Percentiles rank a stretch among this genome's conserved stretches.
phyloP scores from a whole-genome alignment of 73 alveolate species.

The Paramecium octaurelia region DNA sequence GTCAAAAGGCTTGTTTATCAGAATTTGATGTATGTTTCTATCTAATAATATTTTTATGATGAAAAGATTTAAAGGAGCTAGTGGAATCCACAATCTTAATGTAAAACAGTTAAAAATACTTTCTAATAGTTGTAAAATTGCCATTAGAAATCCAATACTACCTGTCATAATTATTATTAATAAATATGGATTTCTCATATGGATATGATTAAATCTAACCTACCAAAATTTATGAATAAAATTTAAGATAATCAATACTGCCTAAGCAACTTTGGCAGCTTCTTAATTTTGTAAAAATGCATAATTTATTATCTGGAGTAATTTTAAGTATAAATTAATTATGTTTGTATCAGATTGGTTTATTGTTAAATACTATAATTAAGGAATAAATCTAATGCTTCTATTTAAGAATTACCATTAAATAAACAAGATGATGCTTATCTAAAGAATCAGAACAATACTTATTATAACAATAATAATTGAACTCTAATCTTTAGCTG shows the following conservation, averaged over 20 bases:
- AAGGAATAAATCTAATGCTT: neutral
- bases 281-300: neutral
- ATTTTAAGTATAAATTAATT: neutral
- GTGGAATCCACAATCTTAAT: neutral
- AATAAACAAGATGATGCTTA: neutral
- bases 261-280: neutral
- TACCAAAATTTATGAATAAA: neutral
- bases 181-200: neutral
- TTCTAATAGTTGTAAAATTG: neutral
- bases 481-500: neutral
- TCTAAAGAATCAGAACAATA: neutral
- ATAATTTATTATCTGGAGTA: neutral
- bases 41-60: neutral
- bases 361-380: neutral
- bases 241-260: neutral
- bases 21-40: neutral
- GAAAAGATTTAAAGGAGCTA: neutral
- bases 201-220: neutral
- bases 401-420: neutral
- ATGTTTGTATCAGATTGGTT: neutral
- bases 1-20: neutral
- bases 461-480: neutral
- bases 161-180: neutral
- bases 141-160: neutral
- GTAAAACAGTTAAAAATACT: neutral